Evolutionary conservation across 305 asterid species (phyloP), one percentile per base, ranked within the genome.

Genomic region (Fraxinus greggii): DNA sequence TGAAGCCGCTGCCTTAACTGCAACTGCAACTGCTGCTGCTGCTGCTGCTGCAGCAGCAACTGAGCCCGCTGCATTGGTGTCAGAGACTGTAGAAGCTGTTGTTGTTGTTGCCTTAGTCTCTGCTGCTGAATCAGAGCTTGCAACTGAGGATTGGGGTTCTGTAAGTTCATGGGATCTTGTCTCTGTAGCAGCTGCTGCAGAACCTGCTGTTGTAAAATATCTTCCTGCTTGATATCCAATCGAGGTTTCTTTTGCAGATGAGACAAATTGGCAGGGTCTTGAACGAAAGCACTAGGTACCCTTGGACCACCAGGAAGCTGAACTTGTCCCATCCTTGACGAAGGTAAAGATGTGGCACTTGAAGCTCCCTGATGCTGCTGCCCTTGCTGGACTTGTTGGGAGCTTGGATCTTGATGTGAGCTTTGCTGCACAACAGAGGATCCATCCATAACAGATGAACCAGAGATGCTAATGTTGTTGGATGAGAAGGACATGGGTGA

Each of bases 401-500:
- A 79, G 78, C 78, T 89, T 36, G 88, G 97, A 67, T 95, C 98
- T 85, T 88, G 95, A 86, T 88, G 91, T 79, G 96, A 80, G 91
- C 86, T 89, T 79, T 90, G 95, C 86, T 91, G 98, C 79, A 88
- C 85, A 45, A 83, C 88, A 59, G 97, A 87, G n/a, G 98, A 87
- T 72, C 95, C 98, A 65, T 95, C 98, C 85, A 95, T 89, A 81
- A 91, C 86, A n/a, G 97, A 90, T 24, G 98, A 95, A 67, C 98
- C 97, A 81, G 95, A 90, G 36, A 92, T 91, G 84, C 98, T 95
- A 42, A 92, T 84, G 83, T 90, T 93, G 84, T 93, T 95, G 33
- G 99, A 95, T 59, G 98, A 87, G 86, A 95, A 95, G 63, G 99
- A 95, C 91, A 95, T 88, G 81, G 99, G 99, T 10, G 98, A 95